These are phyloP conservation scores for Pleurostoma richardsiae DNA, from an alignment of 2,329 filamentous ascomycete genomes.

Conservation along the genomic window DNA sequence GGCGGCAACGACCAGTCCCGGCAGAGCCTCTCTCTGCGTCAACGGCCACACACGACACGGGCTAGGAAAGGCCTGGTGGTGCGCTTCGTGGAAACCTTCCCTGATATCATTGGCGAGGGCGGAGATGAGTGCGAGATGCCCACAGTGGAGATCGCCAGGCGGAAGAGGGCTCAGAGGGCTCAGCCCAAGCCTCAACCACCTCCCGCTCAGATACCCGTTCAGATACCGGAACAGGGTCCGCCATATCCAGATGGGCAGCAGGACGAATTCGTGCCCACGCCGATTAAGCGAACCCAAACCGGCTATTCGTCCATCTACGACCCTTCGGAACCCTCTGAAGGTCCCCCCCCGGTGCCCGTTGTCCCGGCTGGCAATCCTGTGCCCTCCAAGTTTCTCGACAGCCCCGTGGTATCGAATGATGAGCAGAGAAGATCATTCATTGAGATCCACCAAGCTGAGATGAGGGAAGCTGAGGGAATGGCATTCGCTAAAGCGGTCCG, in stretches of 20 bases:
- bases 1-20: constrained; percentile 30
- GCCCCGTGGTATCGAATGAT: constrained; percentile 30
- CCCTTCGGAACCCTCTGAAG: not conserved
- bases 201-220: constrained; percentile 20
- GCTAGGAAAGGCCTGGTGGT: constrained; percentile 66
- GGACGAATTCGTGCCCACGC: constrained; percentile 42
- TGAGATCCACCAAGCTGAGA: constrained; percentile 53
- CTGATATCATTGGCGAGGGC: constrained; percentile 84
- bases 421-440: constrained; percentile 54
- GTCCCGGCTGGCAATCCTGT: constrained; percentile 24
- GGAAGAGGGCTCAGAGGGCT: constrained; percentile 37
- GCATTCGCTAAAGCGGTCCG: constrained; percentile 49
- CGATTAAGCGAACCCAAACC: constrained; percentile 38
- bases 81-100: constrained; percentile 65
- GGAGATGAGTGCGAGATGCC: constrained; percentile 79
- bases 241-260: constrained; percentile 7
- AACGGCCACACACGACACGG: constrained; percentile 37
- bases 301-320: constrained; percentile 7
- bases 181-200: constrained; percentile 23
- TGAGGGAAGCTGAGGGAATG: constrained; percentile 55
- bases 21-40: constrained; percentile 36
- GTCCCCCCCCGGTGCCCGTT: constrained; percentile 12
- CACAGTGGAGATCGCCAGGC: constrained; percentile 63
- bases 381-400: constrained; percentile 27
- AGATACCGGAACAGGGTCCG: constrained; percentile 21